Base-by-base conservation (phyloP, 257 asterid genomes). In the Nicotiana tabacum region DNA sequence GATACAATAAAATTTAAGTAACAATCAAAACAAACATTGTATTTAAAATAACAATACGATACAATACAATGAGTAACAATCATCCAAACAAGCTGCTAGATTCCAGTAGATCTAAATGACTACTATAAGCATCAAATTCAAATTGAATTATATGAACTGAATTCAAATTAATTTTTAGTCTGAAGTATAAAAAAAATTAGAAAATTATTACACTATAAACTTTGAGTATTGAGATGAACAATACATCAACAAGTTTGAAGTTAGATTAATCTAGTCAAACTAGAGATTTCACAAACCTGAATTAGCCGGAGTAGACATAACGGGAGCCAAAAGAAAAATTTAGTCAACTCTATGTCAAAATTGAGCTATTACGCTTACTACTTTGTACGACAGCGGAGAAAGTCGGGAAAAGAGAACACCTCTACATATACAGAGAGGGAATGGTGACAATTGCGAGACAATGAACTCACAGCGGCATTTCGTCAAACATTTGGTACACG, bases 401-500 rank as follows among this genome's bases (percentile, higher is more conserved):
- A 46, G 56, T 27, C 37, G 18, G 37, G 68, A 33, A 64, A 27
- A 64, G 29, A n/a, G 21, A 70, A n/a, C 6, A n/a, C 35, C 35
- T n/a, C 78, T n/a, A 43, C 56, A 18, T 37, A 37, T 37, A 18
- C 9, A 2, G 10, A 3, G 33, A 10, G 64, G 80, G 64, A 27
- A 51, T 76, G 43, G 64, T 48, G 64, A n/a, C 80, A 15, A 76
- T 11, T 76, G 43, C 27, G 62, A 56, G 85, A 82, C 80, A 83
- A 81, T 82, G 37, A 83, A 32, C 77, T 66, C 88, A 53, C 27
- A 68, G 90, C 80, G 82, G 88, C 91, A 88, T 85, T 91, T 91
- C 87, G 82, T 88, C 93, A 83, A 91, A 88, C 92, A 84, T 39
- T 56, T 87, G 17, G 82, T 83, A 53, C 30, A 64, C 88, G 83